Base-by-base conservation (phyloP, 2,329 filamentous ascomycete genomes). In the Arthrobotrys musiformis region DNA sequence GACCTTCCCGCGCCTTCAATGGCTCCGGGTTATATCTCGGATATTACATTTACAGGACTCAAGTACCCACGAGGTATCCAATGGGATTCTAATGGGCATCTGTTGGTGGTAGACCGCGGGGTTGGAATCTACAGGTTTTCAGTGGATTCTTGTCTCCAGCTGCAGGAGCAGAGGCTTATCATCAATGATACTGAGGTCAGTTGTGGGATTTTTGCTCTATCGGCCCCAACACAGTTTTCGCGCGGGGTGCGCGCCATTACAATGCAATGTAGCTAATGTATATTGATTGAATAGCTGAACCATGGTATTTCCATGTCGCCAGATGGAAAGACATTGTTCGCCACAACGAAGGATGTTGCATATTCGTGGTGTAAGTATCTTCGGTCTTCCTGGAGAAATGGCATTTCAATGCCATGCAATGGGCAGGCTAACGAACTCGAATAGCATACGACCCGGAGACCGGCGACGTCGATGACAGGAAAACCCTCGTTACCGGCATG, bases 141-240 rank as follows among this genome's bases (percentile, higher is more conserved):
- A 2, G 72, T 76, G 19, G 72, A 76, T n/a, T 50, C 28, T 33
- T 76, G 72, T 46, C 35, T 76, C 40, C 72, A 76, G 11, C 35
- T 76, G 64, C 64, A 69, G 37, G 72, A 76, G n/a, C 56, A 70
- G 50, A 68, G 44, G 19, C 72, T 76, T 70, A 76, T 76, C 72
- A 40, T 76, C 17, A 76, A 76, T 42, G 64, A 76, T 52, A 76
- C 72, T 17, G 56, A 60, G 28, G 72, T 76, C 46, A 11, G 54
- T 46, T 19, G 68, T 63, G 48, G n/a, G 26, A 19, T 52, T 54
- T 61, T 44, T n/a, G n/a, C n/a, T n/a, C n/a, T 46, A n/a, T 63
- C 58, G 56, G 11, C 37, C 58, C 33, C 63, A 69, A 76, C 72
- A 42, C 70, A 76, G 48, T 42, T n/a, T n/a, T 40, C 46, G 42